Conservation (phyloP, 768 basidiomycete genomes). For the Suillus variegatus region DNA sequence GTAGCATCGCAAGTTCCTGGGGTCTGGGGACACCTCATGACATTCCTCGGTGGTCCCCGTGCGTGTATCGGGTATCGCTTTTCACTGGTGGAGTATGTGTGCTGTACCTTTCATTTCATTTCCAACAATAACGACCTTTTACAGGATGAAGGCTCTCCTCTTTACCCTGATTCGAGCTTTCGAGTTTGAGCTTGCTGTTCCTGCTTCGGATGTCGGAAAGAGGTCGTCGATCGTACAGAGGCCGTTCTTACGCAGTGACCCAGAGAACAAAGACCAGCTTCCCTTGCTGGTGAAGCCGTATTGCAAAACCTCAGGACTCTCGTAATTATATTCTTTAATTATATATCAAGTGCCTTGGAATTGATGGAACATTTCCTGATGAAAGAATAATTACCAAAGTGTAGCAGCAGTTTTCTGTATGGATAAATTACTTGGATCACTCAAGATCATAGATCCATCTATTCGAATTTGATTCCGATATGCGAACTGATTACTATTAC, state of each 20-base stretch:
- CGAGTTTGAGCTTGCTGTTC: slow-evolving; percentile 54
- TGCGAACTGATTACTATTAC: background rate
- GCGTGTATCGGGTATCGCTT: slow-evolving; percentile 72
- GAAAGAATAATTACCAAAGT: too few species aligned
- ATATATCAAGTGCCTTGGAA: background rate
- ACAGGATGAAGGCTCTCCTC: slow-evolving; percentile 43
- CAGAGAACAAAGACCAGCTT: slow-evolving; percentile 41
- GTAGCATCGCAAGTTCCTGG: slow-evolving; percentile 51
- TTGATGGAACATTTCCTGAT: background rate
- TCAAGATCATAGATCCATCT: background rate
- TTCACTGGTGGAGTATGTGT: slow-evolving; percentile 55
- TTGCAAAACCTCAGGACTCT: background rate
- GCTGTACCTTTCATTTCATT: background rate
- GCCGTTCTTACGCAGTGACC: slow-evolving; percentile 44
- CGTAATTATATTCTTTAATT: background rate
- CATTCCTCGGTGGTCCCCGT: slow-evolving; percentile 65
- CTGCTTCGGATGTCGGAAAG: slow-evolving; percentile 39
- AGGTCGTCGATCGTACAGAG: slow-evolving; percentile 38
- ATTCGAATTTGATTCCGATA: background rate
- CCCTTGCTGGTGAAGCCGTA: slow-evolving; percentile 35
- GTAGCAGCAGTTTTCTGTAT: background rate
- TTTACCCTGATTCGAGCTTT: slow-evolving; percentile 54
- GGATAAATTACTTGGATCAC: background rate
- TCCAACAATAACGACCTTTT: background rate
- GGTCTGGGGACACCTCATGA: slow-evolving; percentile 58